These are phyloP conservation scores for Dendrobium catenatum DNA, from an alignment of 106 monocot genomes.

Conservation along the genomic window DNA sequence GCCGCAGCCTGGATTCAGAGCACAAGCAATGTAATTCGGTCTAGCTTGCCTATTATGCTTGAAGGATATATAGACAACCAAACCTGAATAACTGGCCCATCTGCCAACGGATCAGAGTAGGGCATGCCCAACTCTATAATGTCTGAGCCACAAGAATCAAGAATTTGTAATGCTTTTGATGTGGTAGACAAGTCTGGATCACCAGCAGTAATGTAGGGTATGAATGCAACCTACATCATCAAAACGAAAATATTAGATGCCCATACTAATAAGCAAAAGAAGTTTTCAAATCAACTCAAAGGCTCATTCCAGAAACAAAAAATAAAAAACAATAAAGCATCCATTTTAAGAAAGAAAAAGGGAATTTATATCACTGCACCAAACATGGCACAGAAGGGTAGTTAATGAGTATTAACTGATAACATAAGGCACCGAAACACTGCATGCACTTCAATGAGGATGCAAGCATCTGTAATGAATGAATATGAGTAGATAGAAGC, in stretches of 20 bases:
- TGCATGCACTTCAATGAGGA: background rate
- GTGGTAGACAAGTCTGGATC: slow-evolving; percentile 86
- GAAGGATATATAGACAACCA: background rate
- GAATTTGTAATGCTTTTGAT: slow-evolving; percentile 76
- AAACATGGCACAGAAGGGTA: background rate
- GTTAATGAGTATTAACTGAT: background rate
- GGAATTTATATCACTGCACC: background rate
- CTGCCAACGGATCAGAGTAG: slow-evolving; percentile 93
- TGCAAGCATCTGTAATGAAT: background rate
- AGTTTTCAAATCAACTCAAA: background rate
- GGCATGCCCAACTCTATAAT: slow-evolving; percentile 92
- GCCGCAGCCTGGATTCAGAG: slow-evolving; percentile 23
- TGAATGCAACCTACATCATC: slow-evolving; percentile 68
- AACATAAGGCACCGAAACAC: background rate
- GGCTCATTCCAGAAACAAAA: background rate
- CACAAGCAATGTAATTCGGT: background rate
- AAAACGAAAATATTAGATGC: background rate
- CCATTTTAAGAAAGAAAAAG: background rate
- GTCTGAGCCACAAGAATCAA: slow-evolving; percentile 88
- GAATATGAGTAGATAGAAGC: background rate
- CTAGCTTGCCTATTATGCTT: background rate
- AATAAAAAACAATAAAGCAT: background rate
- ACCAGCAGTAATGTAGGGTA: slow-evolving; percentile 91
- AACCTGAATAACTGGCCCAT: slow-evolving; percentile 97
- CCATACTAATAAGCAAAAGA: background rate